Evolutionary conservation across 768 basidiomycete species (phyloP).

Genomic region (Trametes gibbosa): DNA sequence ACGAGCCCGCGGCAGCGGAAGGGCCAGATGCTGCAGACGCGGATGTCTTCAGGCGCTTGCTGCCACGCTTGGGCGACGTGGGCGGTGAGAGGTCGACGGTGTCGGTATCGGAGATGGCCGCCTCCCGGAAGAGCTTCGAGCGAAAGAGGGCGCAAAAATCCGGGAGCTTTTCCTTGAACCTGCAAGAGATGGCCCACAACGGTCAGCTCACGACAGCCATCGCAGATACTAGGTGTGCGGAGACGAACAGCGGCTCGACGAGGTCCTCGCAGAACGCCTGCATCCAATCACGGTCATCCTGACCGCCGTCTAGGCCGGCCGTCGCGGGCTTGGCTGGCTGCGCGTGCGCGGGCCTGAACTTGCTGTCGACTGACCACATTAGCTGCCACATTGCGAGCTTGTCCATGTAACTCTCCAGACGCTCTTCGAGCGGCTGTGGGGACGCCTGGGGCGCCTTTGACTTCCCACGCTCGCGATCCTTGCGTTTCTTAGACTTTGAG

Average conservation of each 20-base stretch:
- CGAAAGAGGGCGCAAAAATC: conserved; percentile 56
- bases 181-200: conserved; percentile 24
- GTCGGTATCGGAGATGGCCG: conserved; percentile 50
- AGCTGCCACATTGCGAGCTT: conserved; percentile 79
- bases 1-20: not conserved
- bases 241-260: conserved; percentile 60
- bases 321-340: conserved; percentile 22
- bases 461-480: conserved; percentile 22
- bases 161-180: conserved; percentile 55
- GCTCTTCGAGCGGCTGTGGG: conserved; percentile 40
- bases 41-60: conserved; percentile 14
- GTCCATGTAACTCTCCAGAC: conserved; percentile 73
- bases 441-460: conserved; percentile 12
- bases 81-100: conserved; percentile 16
- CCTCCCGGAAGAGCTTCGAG: conserved; percentile 62
- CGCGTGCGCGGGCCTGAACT: conserved; percentile 1
- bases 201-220: conserved; percentile 9
- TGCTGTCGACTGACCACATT: conserved; percentile 35
- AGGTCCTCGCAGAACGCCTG: conserved; percentile 67
- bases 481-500: conserved; percentile 25
- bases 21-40: conserved; percentile 11
- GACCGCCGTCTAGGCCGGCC: conserved; percentile 18
- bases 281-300: conserved; percentile 58
- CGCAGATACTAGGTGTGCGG: not conserved
- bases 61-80: conserved; percentile 17